Base-by-base conservation (phyloP, 352 stramenopile species). In the Phytophthora vignae region DNA sequence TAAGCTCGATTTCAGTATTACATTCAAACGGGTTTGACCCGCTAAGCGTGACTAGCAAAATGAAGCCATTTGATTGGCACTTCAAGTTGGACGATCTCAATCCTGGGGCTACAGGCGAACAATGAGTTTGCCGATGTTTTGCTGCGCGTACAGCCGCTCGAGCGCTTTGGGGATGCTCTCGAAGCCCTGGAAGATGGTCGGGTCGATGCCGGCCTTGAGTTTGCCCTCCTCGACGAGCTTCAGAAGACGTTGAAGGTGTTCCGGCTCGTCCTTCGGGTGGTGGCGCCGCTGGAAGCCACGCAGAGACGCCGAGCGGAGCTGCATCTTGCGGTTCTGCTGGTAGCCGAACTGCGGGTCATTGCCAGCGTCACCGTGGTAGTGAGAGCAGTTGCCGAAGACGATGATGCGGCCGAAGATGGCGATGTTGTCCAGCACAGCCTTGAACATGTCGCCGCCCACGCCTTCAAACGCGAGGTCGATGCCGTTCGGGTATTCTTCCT, bases 61-160 rank as follows among this genome's bases (percentile, higher is more conserved):
- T 59, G 60, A 58, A 67, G 60, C 60, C 49, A 66, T 58, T 19
- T 56, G 11, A 15, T 52, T 12, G 17, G 21, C 38, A 58, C 60
- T 61, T 55, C 49, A 60, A 67, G 19, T 36, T 62, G 36, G 19
- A 31, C 27, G 27, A 31, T 31, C 27, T 31, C 27, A 31, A 31
- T 31, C 27, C 27, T 31, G 27, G 4, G 27, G 27, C 27, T 60
- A 67, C 49, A 68, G 61, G 19, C 52, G 61, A 15, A 95, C 85
- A 44, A 94, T 78, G 55, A 96, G 74, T 76, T 96, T 96, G 65
- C 87, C 89, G 53, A 91, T 93, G 52, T 90, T 92, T 60, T 91
- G 85, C 68, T 87, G 83, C 48, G 74, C 65, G 71, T 82, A 82
- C 71, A 82, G 69, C 42, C 68, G 71, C 59, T 82, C 79, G 66